Conservation (phyloP, 768 basidiomycete species). For the Tylopilus rubrobrunneus region DNA sequence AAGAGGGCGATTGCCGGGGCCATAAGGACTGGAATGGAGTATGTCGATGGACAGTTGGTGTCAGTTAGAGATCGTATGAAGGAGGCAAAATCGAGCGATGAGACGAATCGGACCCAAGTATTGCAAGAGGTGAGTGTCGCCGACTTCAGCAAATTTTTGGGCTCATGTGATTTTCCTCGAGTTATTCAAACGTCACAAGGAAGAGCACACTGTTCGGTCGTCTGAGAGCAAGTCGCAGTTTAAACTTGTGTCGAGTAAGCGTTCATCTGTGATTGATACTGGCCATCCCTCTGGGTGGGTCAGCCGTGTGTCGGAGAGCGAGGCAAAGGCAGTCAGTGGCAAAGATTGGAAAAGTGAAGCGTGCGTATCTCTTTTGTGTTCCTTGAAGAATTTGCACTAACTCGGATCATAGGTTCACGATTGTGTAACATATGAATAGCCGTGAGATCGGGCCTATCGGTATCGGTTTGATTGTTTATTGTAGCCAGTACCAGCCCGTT, state of each 20-base stretch:
- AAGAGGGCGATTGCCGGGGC: slow-evolving; percentile 59
- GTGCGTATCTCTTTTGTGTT: slow-evolving; percentile 26
- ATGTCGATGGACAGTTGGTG: slow-evolving; percentile 85
- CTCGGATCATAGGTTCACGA: slow-evolving; percentile 10
- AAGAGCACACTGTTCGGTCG: slow-evolving; percentile 33
- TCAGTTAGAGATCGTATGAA: slow-evolving; percentile 80
- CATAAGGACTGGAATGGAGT: slow-evolving; percentile 78
- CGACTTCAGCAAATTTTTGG: neutral
- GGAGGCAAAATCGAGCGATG: slow-evolving; percentile 49
- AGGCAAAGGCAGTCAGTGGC: slow-evolving; percentile 40
- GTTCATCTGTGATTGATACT: slow-evolving; percentile 60
- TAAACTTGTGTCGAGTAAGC: slow-evolving; percentile 73
- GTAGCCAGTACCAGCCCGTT: neutral
- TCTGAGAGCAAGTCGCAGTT: slow-evolving; percentile 61
- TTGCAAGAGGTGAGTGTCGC: slow-evolving; percentile 51
- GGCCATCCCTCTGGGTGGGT: slow-evolving; percentile 75
- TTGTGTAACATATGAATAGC: neutral
- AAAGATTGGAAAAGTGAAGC: slow-evolving; percentile 54
- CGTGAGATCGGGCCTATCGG: neutral
- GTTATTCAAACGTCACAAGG: slow-evolving; percentile 61
- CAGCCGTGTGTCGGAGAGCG: slow-evolving; percentile 45
- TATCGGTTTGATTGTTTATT: neutral
- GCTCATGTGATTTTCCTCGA: slow-evolving; percentile 21
- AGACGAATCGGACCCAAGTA: slow-evolving; percentile 42
- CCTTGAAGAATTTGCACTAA: slow-evolving; percentile 1